Conservation (phyloP, 2,329 filamentous ascomycete species). For the Alternaria incomplexa region DNA sequence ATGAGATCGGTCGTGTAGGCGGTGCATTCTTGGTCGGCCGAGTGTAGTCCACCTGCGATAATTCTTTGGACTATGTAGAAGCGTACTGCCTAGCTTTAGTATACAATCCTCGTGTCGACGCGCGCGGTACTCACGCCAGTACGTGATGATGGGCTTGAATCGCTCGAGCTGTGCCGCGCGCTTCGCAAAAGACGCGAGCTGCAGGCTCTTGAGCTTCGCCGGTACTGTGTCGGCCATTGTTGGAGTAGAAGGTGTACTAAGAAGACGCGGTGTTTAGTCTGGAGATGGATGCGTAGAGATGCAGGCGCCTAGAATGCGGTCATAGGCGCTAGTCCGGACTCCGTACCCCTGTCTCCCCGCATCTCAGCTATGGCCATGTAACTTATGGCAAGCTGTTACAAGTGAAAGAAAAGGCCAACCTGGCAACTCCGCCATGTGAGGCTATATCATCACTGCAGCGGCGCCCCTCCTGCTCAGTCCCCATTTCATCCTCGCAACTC, state of each 20-base stretch:
- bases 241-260: not conserved
- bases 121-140: constrained; percentile 77
- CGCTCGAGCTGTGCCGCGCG: constrained; percentile 83
- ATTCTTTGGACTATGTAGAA: constrained; percentile 89
- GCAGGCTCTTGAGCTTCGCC: constrained; percentile 74
- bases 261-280: not conserved
- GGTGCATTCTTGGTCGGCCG: constrained; percentile 76
- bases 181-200: constrained; percentile 82
- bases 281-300: not conserved
- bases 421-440: constrained; percentile 24
- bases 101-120: not conserved
- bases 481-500: constrained; percentile 3
- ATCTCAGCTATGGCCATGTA: constrained; percentile 14
- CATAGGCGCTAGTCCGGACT: constrained; percentile 10
- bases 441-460: constrained; percentile 10
- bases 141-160: constrained; percentile 85
- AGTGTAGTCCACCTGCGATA: constrained; percentile 79
- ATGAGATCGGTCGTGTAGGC: constrained; percentile 83
- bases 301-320: constrained; percentile 10
- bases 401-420: constrained; percentile 15
- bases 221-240: constrained; percentile 76
- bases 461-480: constrained; percentile 7
- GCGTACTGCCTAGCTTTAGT: constrained; percentile 35
- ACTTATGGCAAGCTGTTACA: constrained; percentile 8
- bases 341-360: constrained; percentile 11